Conservation (phyloP, 257 asterid genomes). For the Solanum ossicruentum region DNA sequence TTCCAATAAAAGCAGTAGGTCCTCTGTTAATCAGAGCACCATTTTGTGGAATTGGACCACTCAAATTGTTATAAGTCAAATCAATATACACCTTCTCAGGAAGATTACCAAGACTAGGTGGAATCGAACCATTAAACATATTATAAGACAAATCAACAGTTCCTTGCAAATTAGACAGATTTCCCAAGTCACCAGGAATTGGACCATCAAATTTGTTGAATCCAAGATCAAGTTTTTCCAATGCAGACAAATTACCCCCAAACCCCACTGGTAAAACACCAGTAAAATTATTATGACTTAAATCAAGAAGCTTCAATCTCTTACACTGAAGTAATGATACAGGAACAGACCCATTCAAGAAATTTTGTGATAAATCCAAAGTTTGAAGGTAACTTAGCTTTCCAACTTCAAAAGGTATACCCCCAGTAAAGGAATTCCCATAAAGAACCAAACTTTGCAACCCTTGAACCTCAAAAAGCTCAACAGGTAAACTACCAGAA, state of each 20-base stretch:
- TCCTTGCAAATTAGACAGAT: slow-evolving; percentile 53
- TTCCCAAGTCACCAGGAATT: slow-evolving; percentile 60
- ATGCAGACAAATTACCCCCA: slow-evolving; percentile 38
- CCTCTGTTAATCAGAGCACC: slow-evolving; percentile 80
- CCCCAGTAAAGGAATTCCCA: slow-evolving; percentile 65
- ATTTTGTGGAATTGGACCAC: slow-evolving; percentile 81
- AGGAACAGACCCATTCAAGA: slow-evolving; percentile 59
- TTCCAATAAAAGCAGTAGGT: slow-evolving; percentile 92
- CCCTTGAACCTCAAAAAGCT: slow-evolving; percentile 39
- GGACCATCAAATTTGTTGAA: slow-evolving; percentile 45
- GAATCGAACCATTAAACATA: slow-evolving; percentile 57
- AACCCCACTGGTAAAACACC: slow-evolving; percentile 52
- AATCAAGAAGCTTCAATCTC: slow-evolving; percentile 44
- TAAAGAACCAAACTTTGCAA: slow-evolving; percentile 81
- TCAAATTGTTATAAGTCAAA: slow-evolving; percentile 55
- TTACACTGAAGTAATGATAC: slow-evolving; percentile 36
- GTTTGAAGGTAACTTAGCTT: slow-evolving; percentile 48
- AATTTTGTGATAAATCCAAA: slow-evolving; percentile 60
- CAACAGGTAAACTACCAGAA: slow-evolving; percentile 42
- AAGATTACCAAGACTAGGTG: slow-evolving; percentile 66
- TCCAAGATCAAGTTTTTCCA: slow-evolving; percentile 66
- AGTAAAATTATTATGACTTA: slow-evolving; percentile 46
- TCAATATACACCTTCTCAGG: slow-evolving; percentile 88
- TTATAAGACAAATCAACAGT: slow-evolving; percentile 77
- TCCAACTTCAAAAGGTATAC: slow-evolving; percentile 52